These are phyloP conservation scores for Curvularia sp. DNA, from an alignment of 2,329 filamentous ascomycete genomes.

Conservation along the genomic window DNA sequence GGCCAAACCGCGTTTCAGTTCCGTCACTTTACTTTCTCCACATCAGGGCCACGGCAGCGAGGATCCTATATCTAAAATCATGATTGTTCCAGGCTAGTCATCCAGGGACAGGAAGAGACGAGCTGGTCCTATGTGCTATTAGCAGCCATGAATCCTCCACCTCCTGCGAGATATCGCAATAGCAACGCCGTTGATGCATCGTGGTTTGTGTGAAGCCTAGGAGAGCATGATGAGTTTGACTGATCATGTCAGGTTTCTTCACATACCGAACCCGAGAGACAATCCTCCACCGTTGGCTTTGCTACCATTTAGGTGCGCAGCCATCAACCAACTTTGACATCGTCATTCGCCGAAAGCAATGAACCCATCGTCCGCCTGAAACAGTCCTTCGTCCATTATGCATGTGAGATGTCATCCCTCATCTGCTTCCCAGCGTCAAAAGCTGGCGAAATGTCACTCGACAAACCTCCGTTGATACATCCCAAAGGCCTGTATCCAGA, in stretches of 20 bases:
- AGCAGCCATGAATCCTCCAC: conserved; percentile 29
- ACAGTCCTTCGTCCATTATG: conserved; percentile 1
- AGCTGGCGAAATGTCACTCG: conserved; percentile 1
- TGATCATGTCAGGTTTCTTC: conserved; percentile 22
- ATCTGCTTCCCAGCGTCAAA: conserved; percentile 6
- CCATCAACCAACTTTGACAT: conserved; percentile 3
- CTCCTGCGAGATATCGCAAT: conserved; percentile 12
- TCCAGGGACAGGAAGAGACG: conserved; percentile 22
- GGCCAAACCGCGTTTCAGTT: conserved; percentile 20
- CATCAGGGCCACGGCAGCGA: conserved; percentile 16
- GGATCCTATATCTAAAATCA: conserved; percentile 21
- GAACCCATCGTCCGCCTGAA: background rate
- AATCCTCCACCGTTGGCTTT: conserved; percentile 6
- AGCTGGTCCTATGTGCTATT: conserved; percentile 35
- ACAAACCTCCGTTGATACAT: background rate
- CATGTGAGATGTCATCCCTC: conserved; percentile 1
- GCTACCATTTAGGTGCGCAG: background rate
- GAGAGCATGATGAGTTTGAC: conserved; percentile 31
- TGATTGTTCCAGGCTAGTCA: conserved; percentile 24
- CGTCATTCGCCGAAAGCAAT: conserved; percentile 6
- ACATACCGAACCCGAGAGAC: conserved; percentile 25
- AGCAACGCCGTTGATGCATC: conserved; percentile 7
- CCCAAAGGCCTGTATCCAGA: conserved; percentile 8
- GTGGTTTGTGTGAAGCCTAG: conserved; percentile 18
- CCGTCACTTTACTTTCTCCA: conserved; percentile 5